phyloP scores from a whole-genome alignment of 352 stramenopile genomes.

The Pythium phragmitis region DNA sequence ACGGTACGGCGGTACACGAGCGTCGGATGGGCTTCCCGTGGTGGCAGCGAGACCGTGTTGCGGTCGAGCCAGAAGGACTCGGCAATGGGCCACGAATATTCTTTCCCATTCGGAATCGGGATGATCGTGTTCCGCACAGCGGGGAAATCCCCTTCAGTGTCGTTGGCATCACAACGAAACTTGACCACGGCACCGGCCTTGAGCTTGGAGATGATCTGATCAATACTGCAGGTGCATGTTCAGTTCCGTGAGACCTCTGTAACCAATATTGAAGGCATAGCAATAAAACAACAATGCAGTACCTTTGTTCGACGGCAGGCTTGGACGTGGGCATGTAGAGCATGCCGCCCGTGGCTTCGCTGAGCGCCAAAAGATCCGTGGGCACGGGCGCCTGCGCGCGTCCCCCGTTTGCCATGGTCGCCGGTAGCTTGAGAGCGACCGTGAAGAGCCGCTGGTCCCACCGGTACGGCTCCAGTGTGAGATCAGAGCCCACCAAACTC shows the following conservation, averaged over 20 bases:
- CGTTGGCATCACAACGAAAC: conserved; percentile 62
- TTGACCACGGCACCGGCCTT: conserved; percentile 83
- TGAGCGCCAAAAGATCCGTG: conserved; percentile 84
- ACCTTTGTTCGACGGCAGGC: conserved; percentile 66
- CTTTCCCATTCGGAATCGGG: conserved; percentile 67
- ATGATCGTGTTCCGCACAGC: conserved; percentile 67
- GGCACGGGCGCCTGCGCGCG: conserved; percentile 51
- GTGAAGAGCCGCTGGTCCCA: conserved; percentile 86
- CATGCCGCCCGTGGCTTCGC: conserved; percentile 80
- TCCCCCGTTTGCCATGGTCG: conserved; percentile 34
- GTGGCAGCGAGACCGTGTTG: conserved; percentile 70
- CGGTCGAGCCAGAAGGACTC: conserved; percentile 86
- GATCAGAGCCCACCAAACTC: conserved; percentile 60
- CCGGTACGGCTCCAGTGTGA: conserved; percentile 82
- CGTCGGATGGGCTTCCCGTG: conserved; percentile 74
- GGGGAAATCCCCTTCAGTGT: conserved; percentile 49
- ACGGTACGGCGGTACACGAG: conserved; percentile 69
- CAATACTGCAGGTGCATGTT: conserved; percentile 45
- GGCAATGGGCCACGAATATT: conserved; percentile 82
- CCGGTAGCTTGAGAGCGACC: conserved; percentile 80
- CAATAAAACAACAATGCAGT: neutral
- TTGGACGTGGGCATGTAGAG: conserved; percentile 84
- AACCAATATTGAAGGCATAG: neutral
- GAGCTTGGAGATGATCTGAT: conserved; percentile 82
- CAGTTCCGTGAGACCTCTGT: neutral